Base-by-base conservation (phyloP, 1,139 yeast species). In the Casaregolazyma suthepensis region DNA sequence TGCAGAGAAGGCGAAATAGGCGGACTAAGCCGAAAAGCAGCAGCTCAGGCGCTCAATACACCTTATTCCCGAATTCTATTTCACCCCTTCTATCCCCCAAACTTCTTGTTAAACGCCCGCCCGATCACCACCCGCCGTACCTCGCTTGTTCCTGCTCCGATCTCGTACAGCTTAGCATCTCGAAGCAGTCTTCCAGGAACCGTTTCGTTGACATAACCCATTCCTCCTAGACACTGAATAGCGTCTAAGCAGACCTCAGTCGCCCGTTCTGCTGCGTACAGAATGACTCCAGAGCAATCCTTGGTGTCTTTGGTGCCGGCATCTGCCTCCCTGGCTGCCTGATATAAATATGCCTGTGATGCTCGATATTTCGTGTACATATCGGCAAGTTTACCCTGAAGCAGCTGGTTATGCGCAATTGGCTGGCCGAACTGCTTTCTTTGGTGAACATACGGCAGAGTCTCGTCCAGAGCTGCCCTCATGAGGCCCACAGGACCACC, bases 101-200 rank as follows among this genome's bases (percentile, higher is more conserved):
- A 67, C 49, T 67, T 66, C 57, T 66, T 66, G 57, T 66, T 64
- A 52, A 67, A 64, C 9, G 67, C 65, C 26, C 71, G 58, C 2
- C 70, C 71, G 51, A 67, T 67, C 45, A 67, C 68, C 66, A 67
- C 66, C 15, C 69, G 63, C 15, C 70, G 61, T 35, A 67, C 53
- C 50, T 67, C 70, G 29, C 67, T 63, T n/a, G 70, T 67, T 18
- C 71, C 70, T 5, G 70, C 71, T 7, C 71, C 71, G 53, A 67
- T 67, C 53, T 67, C 71, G 46, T 67, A 67, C 26, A 67, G 59
- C 55, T 67, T 67, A 44, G 71, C 70, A 49, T 67, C 71, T 13
- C 71, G 60, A 31, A 66, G 57, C 22, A 67, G 57, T 2, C 71
- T 55, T 17, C 64, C 66, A 3, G 69, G 68, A 4, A 63, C 63